Evolutionary conservation across 768 basidiomycete species (phyloP).

Genomic region (Boletales sp.): DNA sequence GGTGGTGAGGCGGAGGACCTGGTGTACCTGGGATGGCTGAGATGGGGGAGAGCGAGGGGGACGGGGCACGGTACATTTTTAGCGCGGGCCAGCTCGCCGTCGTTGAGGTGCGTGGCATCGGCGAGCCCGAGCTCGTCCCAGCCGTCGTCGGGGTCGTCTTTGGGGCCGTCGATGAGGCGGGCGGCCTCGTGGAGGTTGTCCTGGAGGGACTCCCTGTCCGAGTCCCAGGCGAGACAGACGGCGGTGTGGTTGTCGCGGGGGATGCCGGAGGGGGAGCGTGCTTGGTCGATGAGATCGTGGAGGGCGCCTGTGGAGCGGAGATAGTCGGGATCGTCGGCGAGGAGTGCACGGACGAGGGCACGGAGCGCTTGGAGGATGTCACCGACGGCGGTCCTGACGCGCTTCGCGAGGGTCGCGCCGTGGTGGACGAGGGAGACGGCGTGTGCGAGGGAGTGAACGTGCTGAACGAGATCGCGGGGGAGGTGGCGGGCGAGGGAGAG

Average conservation of each 20-base stretch:
- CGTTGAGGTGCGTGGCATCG: constrained; percentile 42
- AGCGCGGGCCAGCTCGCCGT: constrained; percentile 50
- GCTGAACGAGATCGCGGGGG: constrained; percentile 50
- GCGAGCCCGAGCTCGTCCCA: constrained; percentile 60
- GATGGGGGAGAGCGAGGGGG: neutral
- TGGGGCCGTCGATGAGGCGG: constrained; percentile 43
- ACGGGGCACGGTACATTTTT: constrained; percentile 46
- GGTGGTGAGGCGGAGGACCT: constrained; percentile 54
- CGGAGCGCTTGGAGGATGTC: constrained; percentile 44
- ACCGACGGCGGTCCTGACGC: constrained; percentile 37
- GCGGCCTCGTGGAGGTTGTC: constrained; percentile 60
- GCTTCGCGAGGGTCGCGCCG: constrained; percentile 45
- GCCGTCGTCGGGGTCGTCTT: constrained; percentile 40
- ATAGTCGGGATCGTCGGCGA: constrained; percentile 46
- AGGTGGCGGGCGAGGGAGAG: constrained; percentile 62
- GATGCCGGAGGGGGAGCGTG: constrained; percentile 44
- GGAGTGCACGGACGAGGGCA: constrained; percentile 38
- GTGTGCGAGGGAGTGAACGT: constrained; percentile 48
- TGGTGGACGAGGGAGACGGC: constrained; percentile 48
- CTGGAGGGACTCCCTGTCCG: constrained; percentile 53
- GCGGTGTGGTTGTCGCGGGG: constrained; percentile 57
- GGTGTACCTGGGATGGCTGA: constrained; percentile 45
- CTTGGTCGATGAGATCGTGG: constrained; percentile 56
- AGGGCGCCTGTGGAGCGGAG: constrained; percentile 55
- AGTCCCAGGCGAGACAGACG: constrained; percentile 48